These are phyloP conservation scores for Cystofilobasidium macerans DNA, from an alignment of 768 basidiomycete species.

Conservation along the genomic window DNA sequence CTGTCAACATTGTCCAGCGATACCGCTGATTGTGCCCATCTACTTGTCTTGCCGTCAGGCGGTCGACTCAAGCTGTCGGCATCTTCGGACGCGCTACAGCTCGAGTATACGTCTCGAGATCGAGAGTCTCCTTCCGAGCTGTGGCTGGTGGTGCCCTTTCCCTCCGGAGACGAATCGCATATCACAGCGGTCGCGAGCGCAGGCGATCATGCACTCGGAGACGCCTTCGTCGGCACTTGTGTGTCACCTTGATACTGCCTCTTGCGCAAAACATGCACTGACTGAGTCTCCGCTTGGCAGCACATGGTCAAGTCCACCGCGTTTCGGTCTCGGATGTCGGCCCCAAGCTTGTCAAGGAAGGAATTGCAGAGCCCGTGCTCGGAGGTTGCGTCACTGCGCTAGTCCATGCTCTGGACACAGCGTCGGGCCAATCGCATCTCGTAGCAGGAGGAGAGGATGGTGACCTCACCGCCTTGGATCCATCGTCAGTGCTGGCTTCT, in stretches of 20 bases:
- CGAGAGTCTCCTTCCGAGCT: no score
- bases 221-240: neutral
- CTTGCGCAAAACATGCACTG: slow-evolving; percentile 4
- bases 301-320: neutral
- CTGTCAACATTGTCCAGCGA: no score
- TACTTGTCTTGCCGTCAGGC: no score
- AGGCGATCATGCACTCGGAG: neutral
- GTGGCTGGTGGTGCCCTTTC: neutral
- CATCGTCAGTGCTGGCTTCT: slow-evolving; percentile 25
- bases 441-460: slow-evolving; percentile 71
- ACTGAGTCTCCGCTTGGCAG: slow-evolving; percentile 3
- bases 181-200: neutral
- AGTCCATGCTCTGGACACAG: slow-evolving; percentile 49
- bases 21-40: no score
- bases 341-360: neutral
- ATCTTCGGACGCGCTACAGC: no score
- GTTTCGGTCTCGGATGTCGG: neutral
- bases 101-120: no score
- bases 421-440: slow-evolving; percentile 53
- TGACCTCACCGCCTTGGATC: slow-evolving; percentile 44
- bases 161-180: neutral
- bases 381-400: slow-evolving; percentile 46
- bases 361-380: slow-evolving; percentile 32
- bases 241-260: neutral
- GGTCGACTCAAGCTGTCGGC: no score